These are phyloP conservation scores for Cladochytrium replicatum DNA, from an alignment of 192 early-diverging fungal species.

Conservation along the genomic window DNA sequence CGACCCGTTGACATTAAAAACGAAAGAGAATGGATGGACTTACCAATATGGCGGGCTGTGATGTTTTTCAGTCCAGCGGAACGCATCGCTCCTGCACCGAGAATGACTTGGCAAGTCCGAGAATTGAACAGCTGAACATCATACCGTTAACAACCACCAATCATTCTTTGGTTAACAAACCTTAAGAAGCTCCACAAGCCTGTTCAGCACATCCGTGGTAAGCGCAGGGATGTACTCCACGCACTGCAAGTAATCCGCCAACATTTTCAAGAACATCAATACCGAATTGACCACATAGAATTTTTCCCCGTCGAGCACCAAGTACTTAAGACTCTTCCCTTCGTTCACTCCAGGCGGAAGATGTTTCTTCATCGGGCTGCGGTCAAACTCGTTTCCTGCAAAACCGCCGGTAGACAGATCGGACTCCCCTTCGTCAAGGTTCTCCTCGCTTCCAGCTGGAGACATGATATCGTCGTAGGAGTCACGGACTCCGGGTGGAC, in stretches of 20 bases:
- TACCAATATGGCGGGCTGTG: constrained; percentile 88
- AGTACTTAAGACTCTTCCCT: constrained; percentile 32
- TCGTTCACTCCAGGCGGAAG: constrained; percentile 2
- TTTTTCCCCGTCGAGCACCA: constrained; percentile 63
- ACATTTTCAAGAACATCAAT: constrained; percentile 77
- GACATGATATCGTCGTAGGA: background rate
- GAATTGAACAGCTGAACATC: constrained; percentile 82
- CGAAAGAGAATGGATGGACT: constrained; percentile 4
- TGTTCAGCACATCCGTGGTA: constrained; percentile 78
- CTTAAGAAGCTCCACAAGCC: constrained; percentile 75
- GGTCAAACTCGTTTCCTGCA: background rate
- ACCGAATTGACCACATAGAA: constrained; percentile 87
- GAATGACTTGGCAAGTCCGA: constrained; percentile 88
- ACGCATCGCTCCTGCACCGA: constrained; percentile 92
- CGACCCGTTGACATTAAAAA: constrained; percentile 17
- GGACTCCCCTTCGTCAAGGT: constrained; percentile 17
- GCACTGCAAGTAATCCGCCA: constrained; percentile 86
- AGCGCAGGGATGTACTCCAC: constrained; percentile 67
- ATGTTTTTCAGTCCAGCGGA: constrained; percentile 98
- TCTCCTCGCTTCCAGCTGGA: constrained; percentile 11
- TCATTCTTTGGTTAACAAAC: constrained; percentile 23
- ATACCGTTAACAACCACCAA: background rate
- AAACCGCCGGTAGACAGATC: constrained; percentile 11
- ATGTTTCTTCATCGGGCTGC: constrained; percentile 8
- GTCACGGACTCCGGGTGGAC: constrained; percentile 2